These are phyloP conservation scores for Discostella pseudostelligera DNA, from an alignment of 108 stramenopile species.

Conservation along the genomic window DNA sequence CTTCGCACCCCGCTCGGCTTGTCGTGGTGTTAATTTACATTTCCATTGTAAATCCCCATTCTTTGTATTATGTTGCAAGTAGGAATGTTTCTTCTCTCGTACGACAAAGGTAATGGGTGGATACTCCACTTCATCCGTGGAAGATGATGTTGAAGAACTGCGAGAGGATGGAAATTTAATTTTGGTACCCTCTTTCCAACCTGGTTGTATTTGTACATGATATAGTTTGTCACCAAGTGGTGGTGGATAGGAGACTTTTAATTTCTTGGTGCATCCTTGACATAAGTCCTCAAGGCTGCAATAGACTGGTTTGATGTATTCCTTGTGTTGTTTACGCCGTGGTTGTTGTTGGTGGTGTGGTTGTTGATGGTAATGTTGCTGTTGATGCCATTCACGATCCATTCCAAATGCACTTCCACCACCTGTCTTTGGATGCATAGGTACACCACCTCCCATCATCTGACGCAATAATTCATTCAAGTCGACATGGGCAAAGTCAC, in stretches of 20 bases:
- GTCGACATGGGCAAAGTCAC: slow-evolving; percentile 42
- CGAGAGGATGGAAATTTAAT: slow-evolving; percentile 53
- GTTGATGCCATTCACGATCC: slow-evolving; percentile 10
- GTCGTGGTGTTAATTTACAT: slow-evolving; percentile 48
- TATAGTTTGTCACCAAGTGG: slow-evolving; percentile 50
- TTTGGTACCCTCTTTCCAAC: slow-evolving; percentile 79
- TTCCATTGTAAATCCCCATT: slow-evolving; percentile 64
- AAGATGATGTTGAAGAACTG: too few species aligned
- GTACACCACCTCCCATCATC: slow-evolving; percentile 48
- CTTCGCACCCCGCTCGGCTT: slow-evolving; percentile 49
- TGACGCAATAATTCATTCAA: slow-evolving; percentile 47
- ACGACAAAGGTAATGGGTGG: slow-evolving; percentile 76
- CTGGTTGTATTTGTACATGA: slow-evolving; percentile 56
- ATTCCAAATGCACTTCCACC: slow-evolving; percentile 6
- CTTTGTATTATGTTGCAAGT: slow-evolving; percentile 37
- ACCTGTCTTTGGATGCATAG: not conserved
- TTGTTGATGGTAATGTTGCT: slow-evolving; percentile 21
- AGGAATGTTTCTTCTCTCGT: slow-evolving; percentile 65
- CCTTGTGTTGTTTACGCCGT: slow-evolving; percentile 6
- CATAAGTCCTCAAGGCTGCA: slow-evolving; percentile 72
- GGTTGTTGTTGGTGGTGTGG: slow-evolving; percentile 14
- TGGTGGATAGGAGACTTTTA: slow-evolving; percentile 55
- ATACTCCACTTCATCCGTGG: slow-evolving; percentile 25
- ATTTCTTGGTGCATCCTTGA: slow-evolving; percentile 69
- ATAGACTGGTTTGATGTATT: slow-evolving; percentile 45